Conservation (phyloP, 495 filamentous ascomycete genomes). For the Daldinia grandis region DNA sequence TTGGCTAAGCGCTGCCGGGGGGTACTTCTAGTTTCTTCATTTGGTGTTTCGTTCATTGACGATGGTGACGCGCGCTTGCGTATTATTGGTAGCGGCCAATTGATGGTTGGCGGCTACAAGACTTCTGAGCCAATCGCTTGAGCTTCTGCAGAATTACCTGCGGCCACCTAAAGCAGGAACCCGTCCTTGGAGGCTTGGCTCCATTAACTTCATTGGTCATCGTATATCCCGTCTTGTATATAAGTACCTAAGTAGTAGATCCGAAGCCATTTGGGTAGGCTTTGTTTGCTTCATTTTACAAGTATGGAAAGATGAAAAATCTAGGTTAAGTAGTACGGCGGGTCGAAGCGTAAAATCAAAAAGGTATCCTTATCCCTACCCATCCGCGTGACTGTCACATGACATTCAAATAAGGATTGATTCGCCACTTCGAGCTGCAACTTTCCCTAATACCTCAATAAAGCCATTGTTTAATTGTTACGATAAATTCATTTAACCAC, state of each 20-base stretch:
- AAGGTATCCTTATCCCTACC: too few relatives aligned
- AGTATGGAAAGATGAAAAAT: neutral
- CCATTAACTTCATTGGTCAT: conserved; percentile 18
- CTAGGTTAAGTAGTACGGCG: neutral
- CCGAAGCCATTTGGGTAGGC: neutral
- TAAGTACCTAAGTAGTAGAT: neutral
- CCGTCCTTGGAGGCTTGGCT: conserved; percentile 8
- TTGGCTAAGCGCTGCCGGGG: conserved; percentile 42
- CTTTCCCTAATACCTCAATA: neutral
- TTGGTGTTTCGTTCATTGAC: conserved; percentile 37
- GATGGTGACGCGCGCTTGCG: conserved; percentile 41
- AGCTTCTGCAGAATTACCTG: conserved; percentile 27
- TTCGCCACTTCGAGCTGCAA: neutral
- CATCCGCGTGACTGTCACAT: neutral
- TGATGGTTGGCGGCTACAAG: conserved; percentile 21
- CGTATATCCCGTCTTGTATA: neutral
- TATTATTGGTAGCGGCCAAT: conserved; percentile 38
- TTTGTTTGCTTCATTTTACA: neutral
- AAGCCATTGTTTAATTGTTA: neutral
- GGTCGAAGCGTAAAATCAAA: too few relatives aligned
- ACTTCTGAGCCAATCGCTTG: conserved; percentile 39
- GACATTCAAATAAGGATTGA: neutral
- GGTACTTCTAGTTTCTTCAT: conserved; percentile 17
- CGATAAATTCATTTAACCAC: neutral
- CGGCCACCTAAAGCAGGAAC: conserved; percentile 29